Percentiles rank a stretch among this genome's conserved stretches.
Evolutionary conservation across 805 yeast species (phyloP).

Genomic region (Metschnikowia cerradonensis): DNA sequence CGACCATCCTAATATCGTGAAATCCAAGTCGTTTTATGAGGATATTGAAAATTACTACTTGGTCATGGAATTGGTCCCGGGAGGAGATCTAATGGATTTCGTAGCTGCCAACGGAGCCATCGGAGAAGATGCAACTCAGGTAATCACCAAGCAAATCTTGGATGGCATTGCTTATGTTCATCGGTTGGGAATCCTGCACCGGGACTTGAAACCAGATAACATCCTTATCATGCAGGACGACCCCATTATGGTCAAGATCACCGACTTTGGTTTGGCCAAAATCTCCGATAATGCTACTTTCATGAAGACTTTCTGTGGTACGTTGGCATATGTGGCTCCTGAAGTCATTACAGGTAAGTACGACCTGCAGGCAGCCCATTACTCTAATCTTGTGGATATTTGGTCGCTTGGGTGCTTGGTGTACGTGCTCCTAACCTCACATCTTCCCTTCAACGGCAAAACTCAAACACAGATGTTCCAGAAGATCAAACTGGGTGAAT

Average conservation of each 20-base stretch:
- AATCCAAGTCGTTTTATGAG: slow-evolving; percentile 78
- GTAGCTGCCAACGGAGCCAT: slow-evolving; percentile 89
- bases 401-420: slow-evolving; percentile 97
- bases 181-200: slow-evolving; percentile 84
- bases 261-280: slow-evolving; percentile 96
- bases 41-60: slow-evolving; percentile 77
- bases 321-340: slow-evolving; percentile 95
- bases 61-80: slow-evolving; percentile 94
- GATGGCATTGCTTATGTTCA: slow-evolving; percentile 87
- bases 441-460: slow-evolving; percentile 89
- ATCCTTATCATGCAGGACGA: slow-evolving; percentile 85
- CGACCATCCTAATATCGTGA: slow-evolving; percentile 82
- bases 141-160: slow-evolving; percentile 77
- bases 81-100: slow-evolving; percentile 97
- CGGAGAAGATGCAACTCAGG: slow-evolving; percentile 86
- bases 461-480: slow-evolving; percentile 82
- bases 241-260: slow-evolving; percentile 86
- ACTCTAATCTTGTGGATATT: slow-evolving; percentile 89
- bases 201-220: slow-evolving; percentile 96
- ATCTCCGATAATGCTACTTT: slow-evolving; percentile 77
- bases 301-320: slow-evolving; percentile 96
- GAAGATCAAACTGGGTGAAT: slow-evolving; percentile 73
- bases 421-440: slow-evolving; percentile 88
- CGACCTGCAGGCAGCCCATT: slow-evolving; percentile 38
- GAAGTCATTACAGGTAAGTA: slow-evolving; percentile 69